Evolutionary conservation across 306 rosid genomes (phyloP), one percentile per base, ranked within the genome.

Genomic region (Lotus japonicus): DNA sequence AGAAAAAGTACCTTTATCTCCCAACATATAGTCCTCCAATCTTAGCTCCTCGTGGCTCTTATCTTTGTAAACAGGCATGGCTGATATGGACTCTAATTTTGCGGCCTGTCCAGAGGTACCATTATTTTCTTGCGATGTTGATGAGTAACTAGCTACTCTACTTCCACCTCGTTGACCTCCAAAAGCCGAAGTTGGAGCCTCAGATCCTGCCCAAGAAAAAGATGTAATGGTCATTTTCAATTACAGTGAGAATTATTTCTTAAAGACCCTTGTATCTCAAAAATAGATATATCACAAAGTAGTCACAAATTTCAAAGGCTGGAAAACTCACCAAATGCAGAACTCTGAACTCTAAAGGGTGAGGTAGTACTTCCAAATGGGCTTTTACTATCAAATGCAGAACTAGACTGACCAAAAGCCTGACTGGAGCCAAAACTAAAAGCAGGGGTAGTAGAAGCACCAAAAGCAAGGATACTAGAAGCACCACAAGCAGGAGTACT

Each of bases 21-120:
- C 26, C 26, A 21, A 21, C 3, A 1, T 1, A 21, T 21, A 21
- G 80, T 95, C 99, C 75, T 95, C 97, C 97, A 95, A 95, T 84
- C 97, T 84, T 58, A 90, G 85, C 83, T 95, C 99, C 72, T 94
- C 99, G 0, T 90, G 97, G 78, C 96, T 86, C 81, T 90, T 94
- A 38, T 94, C 96, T 75, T 83, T 95, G 87, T 85, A 95, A 57
- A 66, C 48, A 56, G 96, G 76, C 99, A 95, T 95, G 50, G 97
- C 96, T 31, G 99, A 95, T 77, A 95, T 88, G 42, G 99, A 95
- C 85, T 85, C 91, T 66, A 91, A 85, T 72, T 84, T 91, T 11
- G 79, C 92, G 68, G 86, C 46, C 78, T 70, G 87, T 21, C 83
- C 86, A 39, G 82, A 68, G 50, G 85, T 21, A 57, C 92, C 89